Base-by-base conservation (phyloP, 495 filamentous ascomycete species). In the Talaromyces adpressus region DNA sequence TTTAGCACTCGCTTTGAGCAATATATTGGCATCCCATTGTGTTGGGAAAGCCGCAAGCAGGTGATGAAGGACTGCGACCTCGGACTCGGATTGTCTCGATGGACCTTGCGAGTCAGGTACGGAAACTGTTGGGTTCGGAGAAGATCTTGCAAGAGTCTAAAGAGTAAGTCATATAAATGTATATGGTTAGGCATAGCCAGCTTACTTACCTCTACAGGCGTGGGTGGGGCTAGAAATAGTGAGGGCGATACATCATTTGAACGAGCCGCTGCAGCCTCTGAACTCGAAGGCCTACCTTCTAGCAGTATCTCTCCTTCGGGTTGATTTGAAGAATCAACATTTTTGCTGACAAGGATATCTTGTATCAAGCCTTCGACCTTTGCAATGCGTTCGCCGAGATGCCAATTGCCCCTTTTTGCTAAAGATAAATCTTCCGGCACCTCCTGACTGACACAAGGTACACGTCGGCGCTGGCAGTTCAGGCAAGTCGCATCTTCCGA, bases 371-470 rank as follows among this genome's bases (percentile, higher is more conserved):
- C 62, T 71, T 69, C 64, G 70, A 64, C 25, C 75, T 41, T 12
- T 74, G 66, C 6, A 62, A 62, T 58, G 75, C 74, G 12, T 74
- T 23, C 51, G 11, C 20, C 64, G 14, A 70, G 72, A 25, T 62
- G 57, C 14, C 73, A 66, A 39, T 71, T 66, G 30, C 63, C 64
- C n/a, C 64, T 64, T 52, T 14, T 56, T 25, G 57, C 63, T 16
- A 36, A 29, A 16, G 67, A 57, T 6, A 65, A 49, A 29, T 63
- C 45, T n/a, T 77, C 71, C n/a, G 68, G 66, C n/a, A 66, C 54
- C 25, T 79, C 77, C 63, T 82, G 80, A 62, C 76, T 69, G 61
- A 79, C 64, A 61, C 80, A 82, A 18, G 29, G 52, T 11, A 64
- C 64, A 36, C 64, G 60, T 2, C 80, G 77, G 41, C 76, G 69